These are phyloP conservation scores for Yamagishiella unicocca DNA, from an alignment of 139 green algal species.

Conservation along the genomic window DNA sequence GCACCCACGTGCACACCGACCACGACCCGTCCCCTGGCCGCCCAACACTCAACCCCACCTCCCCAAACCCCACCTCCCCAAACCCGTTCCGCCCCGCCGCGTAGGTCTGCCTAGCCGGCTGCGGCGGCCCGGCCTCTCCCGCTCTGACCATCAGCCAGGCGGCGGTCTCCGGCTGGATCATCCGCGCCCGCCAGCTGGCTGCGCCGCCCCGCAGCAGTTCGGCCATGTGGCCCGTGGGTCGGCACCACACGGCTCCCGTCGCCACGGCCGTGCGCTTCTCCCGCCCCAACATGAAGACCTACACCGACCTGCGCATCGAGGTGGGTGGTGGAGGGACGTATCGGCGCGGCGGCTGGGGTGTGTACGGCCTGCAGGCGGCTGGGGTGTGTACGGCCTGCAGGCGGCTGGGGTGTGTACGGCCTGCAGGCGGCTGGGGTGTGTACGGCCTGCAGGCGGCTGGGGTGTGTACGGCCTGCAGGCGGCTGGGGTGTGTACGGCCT, in stretches of 20 bases:
- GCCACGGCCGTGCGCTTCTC: conserved; percentile 66
- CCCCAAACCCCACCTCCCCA: neutral
- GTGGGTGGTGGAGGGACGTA: too few species aligned
- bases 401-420: too few species aligned
- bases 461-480: too few species aligned
- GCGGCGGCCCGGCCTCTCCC: conserved; percentile 21
- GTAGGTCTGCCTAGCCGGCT: conserved; percentile 18
- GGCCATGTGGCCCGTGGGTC: conserved; percentile 63
- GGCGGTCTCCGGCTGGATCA: conserved; percentile 59
- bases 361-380: too few species aligned
- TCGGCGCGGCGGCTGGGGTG: too few species aligned
- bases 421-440: too few species aligned
- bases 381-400: too few species aligned
- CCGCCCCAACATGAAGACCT: conserved; percentile 77
- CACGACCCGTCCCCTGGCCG: too few species aligned
- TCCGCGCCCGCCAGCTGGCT: conserved; percentile 70
- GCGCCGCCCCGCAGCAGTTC: conserved; percentile 48
- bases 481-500: too few species aligned
- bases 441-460: too few species aligned
- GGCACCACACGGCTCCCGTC: conserved; percentile 51
- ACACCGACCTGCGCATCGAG: conserved; percentile 71
- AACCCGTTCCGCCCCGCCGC: neutral
- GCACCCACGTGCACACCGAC: too few species aligned
- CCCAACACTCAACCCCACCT: too few species aligned
- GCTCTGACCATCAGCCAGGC: conserved; percentile 43